phyloP scores from a whole-genome alignment of 768 basidiomycete species.

The Tulasnella sp. region DNA sequence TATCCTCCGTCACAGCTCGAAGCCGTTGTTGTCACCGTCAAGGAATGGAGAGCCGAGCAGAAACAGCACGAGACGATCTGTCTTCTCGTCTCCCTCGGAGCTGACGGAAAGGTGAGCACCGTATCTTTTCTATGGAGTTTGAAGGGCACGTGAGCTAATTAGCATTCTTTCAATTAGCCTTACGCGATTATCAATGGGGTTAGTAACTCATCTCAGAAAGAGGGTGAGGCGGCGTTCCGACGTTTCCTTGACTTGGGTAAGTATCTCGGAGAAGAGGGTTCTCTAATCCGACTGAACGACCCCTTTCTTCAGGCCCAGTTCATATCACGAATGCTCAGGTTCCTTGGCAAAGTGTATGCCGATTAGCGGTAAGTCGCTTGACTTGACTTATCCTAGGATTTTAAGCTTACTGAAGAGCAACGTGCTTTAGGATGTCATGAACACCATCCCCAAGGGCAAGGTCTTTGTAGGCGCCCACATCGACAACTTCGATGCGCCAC shows the following conservation, averaged over 20 bases:
- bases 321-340: neutral
- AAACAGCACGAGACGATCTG: neutral
- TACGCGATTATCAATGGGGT: neutral
- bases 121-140: neutral
- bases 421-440: neutral
- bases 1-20: neutral
- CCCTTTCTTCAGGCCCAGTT: neutral
- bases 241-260: slow-evolving; percentile 4
- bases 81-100: neutral
- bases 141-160: neutral
- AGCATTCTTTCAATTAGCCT: neutral
- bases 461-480: neutral
- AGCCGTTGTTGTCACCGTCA: neutral
- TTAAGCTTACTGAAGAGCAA: no score
- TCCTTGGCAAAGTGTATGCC: neutral
- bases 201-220: neutral
- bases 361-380: neutral
- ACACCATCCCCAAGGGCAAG: neutral
- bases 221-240: neutral
- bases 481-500: neutral
- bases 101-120: slow-evolving; percentile 5
- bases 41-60: neutral
- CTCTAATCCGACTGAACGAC: neutral
- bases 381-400: no score
- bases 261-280: neutral